Evolutionary conservation across 306 rosid species (phyloP).

Genomic region (Betula pendula): DNA sequence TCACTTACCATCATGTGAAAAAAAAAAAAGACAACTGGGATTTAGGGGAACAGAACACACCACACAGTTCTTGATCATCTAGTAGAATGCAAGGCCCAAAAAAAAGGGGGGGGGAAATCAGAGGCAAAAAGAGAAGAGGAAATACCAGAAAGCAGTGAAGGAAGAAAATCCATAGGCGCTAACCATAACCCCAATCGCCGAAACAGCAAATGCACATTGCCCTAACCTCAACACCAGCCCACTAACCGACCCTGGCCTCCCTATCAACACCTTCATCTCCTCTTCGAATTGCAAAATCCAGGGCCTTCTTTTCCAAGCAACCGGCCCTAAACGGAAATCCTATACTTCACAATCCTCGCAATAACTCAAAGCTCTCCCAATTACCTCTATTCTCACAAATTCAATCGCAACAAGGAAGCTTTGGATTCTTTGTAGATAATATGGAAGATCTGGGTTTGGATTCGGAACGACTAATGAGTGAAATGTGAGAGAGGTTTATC

Average conservation of each 20-base stretch:
- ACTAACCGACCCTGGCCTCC: slow-evolving; percentile 79
- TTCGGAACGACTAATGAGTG: background rate
- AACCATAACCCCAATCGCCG: slow-evolving; percentile 78
- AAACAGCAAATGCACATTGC: slow-evolving; percentile 73
- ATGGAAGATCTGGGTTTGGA: background rate
- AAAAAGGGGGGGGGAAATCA: too few relatives aligned
- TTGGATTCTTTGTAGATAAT: too few relatives aligned
- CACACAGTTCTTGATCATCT: background rate
- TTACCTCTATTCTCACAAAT: slow-evolving; percentile 1
- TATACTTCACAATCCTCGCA: slow-evolving; percentile 38
- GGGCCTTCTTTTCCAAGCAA: slow-evolving; percentile 29
- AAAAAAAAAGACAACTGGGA: background rate
- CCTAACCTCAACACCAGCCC: slow-evolving; percentile 71
- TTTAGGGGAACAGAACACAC: background rate
- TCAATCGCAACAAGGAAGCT: background rate
- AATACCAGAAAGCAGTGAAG: slow-evolving; percentile 88
- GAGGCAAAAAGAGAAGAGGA: background rate
- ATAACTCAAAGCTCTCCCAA: slow-evolving; percentile 4
- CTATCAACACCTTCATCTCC: slow-evolving; percentile 63
- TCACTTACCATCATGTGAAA: background rate
- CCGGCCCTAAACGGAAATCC: slow-evolving; percentile 38
- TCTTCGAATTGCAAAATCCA: background rate
- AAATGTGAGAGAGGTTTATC: background rate
- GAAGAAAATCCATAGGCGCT: slow-evolving; percentile 64
- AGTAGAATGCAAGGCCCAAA: background rate